These are phyloP conservation scores for Raffaelea albimanens DNA, from an alignment of 2,329 filamentous ascomycete genomes.

Conservation along the genomic window DNA sequence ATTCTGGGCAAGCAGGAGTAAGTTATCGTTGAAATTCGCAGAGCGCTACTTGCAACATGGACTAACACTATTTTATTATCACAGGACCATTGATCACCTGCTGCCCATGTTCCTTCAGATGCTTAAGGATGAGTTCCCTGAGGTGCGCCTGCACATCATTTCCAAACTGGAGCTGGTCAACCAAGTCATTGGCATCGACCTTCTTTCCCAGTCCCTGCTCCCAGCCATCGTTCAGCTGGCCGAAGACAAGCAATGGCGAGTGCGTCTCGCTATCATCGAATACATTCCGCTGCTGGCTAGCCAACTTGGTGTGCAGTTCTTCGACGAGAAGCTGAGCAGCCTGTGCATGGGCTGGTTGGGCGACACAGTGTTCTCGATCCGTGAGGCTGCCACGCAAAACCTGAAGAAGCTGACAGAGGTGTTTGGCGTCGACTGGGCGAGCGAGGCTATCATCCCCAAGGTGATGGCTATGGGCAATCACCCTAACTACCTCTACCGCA, in stretches of 20 bases:
- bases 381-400: constrained; percentile 94
- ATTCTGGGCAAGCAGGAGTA: constrained; percentile 98
- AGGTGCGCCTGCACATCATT: constrained; percentile 96
- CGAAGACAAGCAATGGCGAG: constrained; percentile 98
- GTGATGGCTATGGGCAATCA: constrained; percentile 98
- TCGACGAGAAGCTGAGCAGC: constrained; percentile 91
- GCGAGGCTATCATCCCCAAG: constrained; percentile 93
- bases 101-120: constrained; percentile 98
- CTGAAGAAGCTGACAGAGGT: constrained; percentile 98
- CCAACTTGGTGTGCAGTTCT: constrained; percentile 94
- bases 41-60: no score
- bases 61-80: no score
- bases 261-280: constrained; percentile 95
- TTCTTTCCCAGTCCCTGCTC: constrained; percentile 90
- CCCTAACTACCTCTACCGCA: constrained; percentile 97
- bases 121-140: constrained; percentile 98
- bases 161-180: constrained; percentile 99
- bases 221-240: constrained; percentile 95
- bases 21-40: constrained; percentile 21
- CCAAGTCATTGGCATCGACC: constrained; percentile 96
- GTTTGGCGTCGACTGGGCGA: constrained; percentile 96
- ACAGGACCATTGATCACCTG: constrained; percentile 86
- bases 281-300: constrained; percentile 95
- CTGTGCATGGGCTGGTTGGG: constrained; percentile 98
- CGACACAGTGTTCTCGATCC: constrained; percentile 96